These are phyloP conservation scores for Dillenia suffruticosa DNA, from an alignment of 164 flowering plant species.

Conservation along the genomic window DNA sequence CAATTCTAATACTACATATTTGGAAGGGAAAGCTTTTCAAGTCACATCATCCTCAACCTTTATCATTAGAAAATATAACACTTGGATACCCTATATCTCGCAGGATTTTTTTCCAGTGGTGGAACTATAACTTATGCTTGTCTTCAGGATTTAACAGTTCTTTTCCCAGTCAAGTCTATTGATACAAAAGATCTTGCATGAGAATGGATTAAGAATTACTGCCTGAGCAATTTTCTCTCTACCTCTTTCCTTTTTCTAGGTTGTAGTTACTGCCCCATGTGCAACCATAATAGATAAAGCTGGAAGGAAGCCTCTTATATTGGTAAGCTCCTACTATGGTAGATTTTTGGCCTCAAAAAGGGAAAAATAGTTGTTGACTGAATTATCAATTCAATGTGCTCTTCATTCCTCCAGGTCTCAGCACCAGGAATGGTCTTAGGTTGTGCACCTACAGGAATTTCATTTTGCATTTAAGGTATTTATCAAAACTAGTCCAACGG, in stretches of 20 bases:
- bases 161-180: not conserved
- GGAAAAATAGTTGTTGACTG: too few relatives aligned
- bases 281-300: slow-evolving; percentile 61
- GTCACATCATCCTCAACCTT: too few relatives aligned
- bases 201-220: not conserved
- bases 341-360: not conserved
- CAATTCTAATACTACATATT: too few relatives aligned
- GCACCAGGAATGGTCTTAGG: slow-evolving; percentile 61
- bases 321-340: slow-evolving; percentile 36
- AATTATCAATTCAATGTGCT: too few relatives aligned
- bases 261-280: slow-evolving; percentile 57
- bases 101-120: slow-evolving; percentile 44
- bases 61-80: too few relatives aligned
- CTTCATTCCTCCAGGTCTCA: slow-evolving; percentile 46
- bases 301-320: slow-evolving; percentile 79
- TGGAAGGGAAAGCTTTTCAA: too few relatives aligned
- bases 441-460: slow-evolving; percentile 42
- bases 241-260: slow-evolving; percentile 31
- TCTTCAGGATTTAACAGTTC: slow-evolving; percentile 34
- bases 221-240: too few relatives aligned
- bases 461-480: slow-evolving; percentile 73
- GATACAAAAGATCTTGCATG: not conserved
- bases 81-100: not conserved
- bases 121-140: slow-evolving; percentile 40
- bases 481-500: slow-evolving; percentile 2